Evolutionary conservation across 352 stramenopile species (phyloP).

Genomic region (Stramenopiles sp.): DNA sequence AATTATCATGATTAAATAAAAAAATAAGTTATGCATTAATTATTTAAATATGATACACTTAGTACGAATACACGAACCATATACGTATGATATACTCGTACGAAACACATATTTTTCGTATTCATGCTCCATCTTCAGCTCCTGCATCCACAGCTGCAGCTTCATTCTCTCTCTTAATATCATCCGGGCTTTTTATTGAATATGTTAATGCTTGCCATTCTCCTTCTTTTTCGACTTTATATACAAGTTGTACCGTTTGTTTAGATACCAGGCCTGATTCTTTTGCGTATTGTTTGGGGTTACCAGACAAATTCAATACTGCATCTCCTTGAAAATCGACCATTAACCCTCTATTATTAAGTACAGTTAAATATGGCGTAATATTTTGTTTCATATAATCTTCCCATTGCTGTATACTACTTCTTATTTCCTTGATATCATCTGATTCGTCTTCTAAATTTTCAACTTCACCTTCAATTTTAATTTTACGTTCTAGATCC

Average conservation of each 20-base stretch:
- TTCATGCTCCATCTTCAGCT: neutral
- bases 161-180: neutral
- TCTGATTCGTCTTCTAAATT: neutral
- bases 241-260: neutral
- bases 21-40: neutral
- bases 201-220: neutral
- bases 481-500: neutral
- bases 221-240: neutral
- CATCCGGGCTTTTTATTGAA: neutral
- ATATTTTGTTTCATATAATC: neutral
- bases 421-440: neutral
- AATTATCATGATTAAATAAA: neutral
- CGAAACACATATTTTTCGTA: neutral
- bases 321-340: neutral
- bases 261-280: neutral
- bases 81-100: neutral
- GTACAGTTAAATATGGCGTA: neutral
- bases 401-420: neutral
- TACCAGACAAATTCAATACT: neutral
- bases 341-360: neutral
- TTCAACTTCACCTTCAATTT: neutral
- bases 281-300: neutral
- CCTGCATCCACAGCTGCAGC: neutral
- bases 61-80: neutral
- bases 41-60: neutral